A percentile compares a stretch with the other conserved stretches of the same genome.
Evolutionary conservation across 129 eudicot genomes (phyloP).

Genomic region (Cynara cardunculus): DNA sequence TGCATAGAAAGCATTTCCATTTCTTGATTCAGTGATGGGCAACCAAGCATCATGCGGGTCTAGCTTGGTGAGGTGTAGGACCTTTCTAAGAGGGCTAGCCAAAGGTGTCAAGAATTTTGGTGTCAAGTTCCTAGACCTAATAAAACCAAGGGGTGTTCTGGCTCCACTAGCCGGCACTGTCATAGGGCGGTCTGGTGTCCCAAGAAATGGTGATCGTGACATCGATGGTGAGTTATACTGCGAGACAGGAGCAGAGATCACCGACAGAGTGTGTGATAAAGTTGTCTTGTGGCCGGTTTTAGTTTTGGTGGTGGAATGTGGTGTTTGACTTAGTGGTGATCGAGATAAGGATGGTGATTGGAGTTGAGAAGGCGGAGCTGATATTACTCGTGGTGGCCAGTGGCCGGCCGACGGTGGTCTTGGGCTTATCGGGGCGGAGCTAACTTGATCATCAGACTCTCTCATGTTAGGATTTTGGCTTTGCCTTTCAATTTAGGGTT

Average conservation of each 20-base stretch:
- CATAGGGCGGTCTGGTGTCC: constrained; percentile 26
- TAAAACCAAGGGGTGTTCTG: constrained; percentile 16
- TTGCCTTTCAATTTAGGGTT: neutral
- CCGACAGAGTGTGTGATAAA: constrained; percentile 23
- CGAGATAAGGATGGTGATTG: constrained; percentile 49
- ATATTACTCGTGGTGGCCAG: constrained; percentile 25
- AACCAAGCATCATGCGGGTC: constrained; percentile 57
- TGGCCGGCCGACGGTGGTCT: constrained; percentile 19
- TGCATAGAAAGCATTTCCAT: constrained; percentile 46
- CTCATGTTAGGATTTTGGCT: constrained; percentile 2
- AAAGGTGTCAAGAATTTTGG: constrained; percentile 47
- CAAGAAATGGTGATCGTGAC: constrained; percentile 35
- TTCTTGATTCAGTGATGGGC: constrained; percentile 51
- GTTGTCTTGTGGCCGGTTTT: neutral
- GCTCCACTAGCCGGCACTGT: constrained; percentile 22
- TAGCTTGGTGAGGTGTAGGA: constrained; percentile 33
- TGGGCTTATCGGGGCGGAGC: constrained; percentile 39
- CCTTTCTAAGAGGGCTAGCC: constrained; percentile 50
- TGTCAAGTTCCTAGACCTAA: constrained; percentile 31
- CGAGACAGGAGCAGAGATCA: constrained; percentile 31
- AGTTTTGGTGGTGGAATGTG: constrained; percentile 7
- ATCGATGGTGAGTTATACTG: constrained; percentile 41
- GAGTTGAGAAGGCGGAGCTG: constrained; percentile 43
- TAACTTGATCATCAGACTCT: constrained; percentile 13
- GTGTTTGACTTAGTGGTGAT: constrained; percentile 31